phyloP scores from a whole-genome alignment of 768 basidiomycete species.

The Boletus pseudo-olivaceus region DNA sequence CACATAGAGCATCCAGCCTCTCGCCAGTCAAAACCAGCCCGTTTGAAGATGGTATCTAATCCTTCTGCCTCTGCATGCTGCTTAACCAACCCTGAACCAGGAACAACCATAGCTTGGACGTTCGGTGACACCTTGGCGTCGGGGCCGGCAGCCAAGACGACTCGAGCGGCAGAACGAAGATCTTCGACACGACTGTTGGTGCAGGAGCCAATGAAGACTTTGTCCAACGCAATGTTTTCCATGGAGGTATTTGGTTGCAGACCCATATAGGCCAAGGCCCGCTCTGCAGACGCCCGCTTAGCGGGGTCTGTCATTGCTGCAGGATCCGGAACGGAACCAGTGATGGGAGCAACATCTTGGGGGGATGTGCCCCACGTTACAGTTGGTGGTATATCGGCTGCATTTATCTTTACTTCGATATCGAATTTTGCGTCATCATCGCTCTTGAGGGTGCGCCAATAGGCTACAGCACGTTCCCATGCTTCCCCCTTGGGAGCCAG shows the following conservation, averaged over 20 bases:
- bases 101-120: slow-evolving; percentile 87
- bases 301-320: slow-evolving; percentile 57
- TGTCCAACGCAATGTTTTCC: slow-evolving; percentile 78
- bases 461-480: slow-evolving; percentile 83
- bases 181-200: slow-evolving; percentile 95
- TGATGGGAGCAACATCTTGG: slow-evolving; percentile 83
- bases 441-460: slow-evolving; percentile 77
- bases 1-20: slow-evolving; percentile 98
- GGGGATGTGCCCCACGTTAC: slow-evolving; percentile 94
- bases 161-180: slow-evolving; percentile 70
- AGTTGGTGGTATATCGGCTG: slow-evolving; percentile 84
- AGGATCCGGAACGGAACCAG: slow-evolving; percentile 77
- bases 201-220: slow-evolving; percentile 92
- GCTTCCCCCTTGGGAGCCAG: slow-evolving; percentile 79
- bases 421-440: slow-evolving; percentile 87
- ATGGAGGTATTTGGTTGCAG: slow-evolving; percentile 73
- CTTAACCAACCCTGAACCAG: slow-evolving; percentile 87
- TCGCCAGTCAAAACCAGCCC: slow-evolving; percentile 92
- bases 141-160: slow-evolving; percentile 70
- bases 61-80: slow-evolving; percentile 90
- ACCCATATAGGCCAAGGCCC: slow-evolving; percentile 85
- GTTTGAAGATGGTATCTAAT: slow-evolving; percentile 79
- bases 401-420: slow-evolving; percentile 72
- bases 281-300: slow-evolving; percentile 66
- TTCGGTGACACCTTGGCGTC: slow-evolving; percentile 69